Percentiles rank a stretch among this genome's conserved stretches.
Conservation (phyloP, 441 rosid genomes). For the Erodium texanum region DNA sequence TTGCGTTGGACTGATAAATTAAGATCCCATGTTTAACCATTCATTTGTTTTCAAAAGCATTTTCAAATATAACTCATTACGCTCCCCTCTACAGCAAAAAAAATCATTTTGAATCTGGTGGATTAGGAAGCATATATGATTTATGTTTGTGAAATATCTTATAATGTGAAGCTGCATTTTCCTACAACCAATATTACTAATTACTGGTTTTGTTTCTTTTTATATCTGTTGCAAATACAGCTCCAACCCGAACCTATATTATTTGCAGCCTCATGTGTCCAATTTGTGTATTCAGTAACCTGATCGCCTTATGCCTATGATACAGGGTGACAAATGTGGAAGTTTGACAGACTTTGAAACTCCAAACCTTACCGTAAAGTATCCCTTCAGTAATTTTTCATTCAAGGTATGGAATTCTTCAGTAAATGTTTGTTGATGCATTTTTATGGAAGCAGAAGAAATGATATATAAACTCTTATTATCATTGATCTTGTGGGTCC, state of each 20-base stretch:
- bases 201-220: not conserved
- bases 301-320: conserved; percentile 14
- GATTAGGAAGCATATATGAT: not conserved
- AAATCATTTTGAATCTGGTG: not conserved
- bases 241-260: conserved; percentile 3
- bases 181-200: not conserved
- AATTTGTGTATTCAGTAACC: not conserved
- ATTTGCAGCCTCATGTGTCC: not conserved
- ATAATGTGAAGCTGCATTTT: not conserved
- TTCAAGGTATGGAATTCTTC: conserved; percentile 54
- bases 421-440: not conserved
- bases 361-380: conserved; percentile 56
- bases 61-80: too few relatives aligned
- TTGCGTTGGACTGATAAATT: conserved; percentile 1
- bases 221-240: not conserved
- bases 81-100: not conserved
- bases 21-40: not conserved
- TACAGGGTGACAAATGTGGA: conserved; percentile 78
- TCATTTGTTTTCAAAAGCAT: not conserved
- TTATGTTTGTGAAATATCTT: not conserved
- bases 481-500: not conserved
- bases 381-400: conserved; percentile 94
- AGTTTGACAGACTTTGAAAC: conserved; percentile 68
- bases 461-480: not conserved
- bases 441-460: not conserved